Conservation (phyloP, 441 rosid genomes). For the Eutrema salsugineum region DNA sequence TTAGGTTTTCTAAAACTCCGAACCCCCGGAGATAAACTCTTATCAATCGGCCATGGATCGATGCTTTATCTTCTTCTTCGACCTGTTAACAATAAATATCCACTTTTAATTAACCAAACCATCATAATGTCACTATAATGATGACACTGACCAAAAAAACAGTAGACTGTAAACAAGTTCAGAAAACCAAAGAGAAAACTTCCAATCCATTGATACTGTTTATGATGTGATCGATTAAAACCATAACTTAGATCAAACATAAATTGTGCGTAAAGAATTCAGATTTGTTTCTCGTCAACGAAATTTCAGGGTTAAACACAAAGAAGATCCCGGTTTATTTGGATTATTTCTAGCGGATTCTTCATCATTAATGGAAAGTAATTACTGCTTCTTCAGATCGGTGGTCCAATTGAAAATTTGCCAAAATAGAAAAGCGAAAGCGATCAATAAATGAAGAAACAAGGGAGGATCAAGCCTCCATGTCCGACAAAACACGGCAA, state of each 20-base stretch:
- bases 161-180: neutral
- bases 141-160: constrained; percentile 18
- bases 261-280: neutral
- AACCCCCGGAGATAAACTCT: constrained; percentile 23
- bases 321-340: neutral
- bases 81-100: constrained; percentile 20
- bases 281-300: neutral
- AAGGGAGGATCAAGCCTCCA: neutral
- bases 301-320: neutral
- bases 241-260: neutral
- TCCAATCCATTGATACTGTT: constrained; percentile 9
- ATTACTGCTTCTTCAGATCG: constrained; percentile 22
- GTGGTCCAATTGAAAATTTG: constrained; percentile 6
- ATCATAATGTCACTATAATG: constrained; percentile 15
- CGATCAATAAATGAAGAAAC: neutral
- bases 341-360: neutral
- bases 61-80: constrained; percentile 13
- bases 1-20: constrained; percentile 2
- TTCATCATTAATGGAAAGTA: constrained; percentile 17
- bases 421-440: constrained; percentile 2
- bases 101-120: neutral
- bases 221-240: constrained; percentile 9
- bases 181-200: neutral
- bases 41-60: constrained; percentile 19
- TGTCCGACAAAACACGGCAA: constrained; percentile 25